Evolutionary conservation across 2,329 filamentous ascomycete species (phyloP).

Genomic region (Tolypocladium guangdongense): DNA sequence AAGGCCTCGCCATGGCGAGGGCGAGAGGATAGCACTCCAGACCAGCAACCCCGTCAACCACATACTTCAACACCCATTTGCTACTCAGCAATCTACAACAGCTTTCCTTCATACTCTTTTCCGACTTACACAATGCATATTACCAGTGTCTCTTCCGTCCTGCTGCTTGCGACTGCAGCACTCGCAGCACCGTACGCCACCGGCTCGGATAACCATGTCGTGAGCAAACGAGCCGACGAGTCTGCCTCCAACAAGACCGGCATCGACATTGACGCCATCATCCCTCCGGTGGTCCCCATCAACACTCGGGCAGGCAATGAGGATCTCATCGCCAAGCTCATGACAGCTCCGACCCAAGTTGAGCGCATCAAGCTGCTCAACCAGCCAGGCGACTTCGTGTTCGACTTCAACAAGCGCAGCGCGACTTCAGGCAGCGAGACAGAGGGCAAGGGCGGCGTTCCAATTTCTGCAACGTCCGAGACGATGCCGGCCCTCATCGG

Average conservation of each 20-base stretch:
- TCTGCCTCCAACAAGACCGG: background rate
- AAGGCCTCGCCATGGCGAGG: background rate
- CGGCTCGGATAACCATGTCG: background rate
- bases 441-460: conserved; percentile 23
- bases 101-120: too few relatives aligned
- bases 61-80: background rate
- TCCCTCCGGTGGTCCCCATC: conserved; percentile 16
- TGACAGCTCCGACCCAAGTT: conserved; percentile 17
- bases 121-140: background rate
- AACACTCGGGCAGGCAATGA: conserved; percentile 15
- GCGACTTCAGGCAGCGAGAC: conserved; percentile 6
- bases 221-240: background rate
- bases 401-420: conserved; percentile 26
- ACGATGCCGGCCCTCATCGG: conserved; percentile 40
- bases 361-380: conserved; percentile 21
- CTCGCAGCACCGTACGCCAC: background rate
- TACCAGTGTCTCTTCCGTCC: background rate
- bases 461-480: conserved; percentile 29
- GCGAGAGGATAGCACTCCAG: background rate
- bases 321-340: conserved; percentile 17
- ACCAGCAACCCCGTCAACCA: background rate
- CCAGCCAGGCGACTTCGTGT: conserved; percentile 28
- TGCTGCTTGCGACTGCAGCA: conserved; percentile 1
- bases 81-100: background rate
- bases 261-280: conserved; percentile 8